phyloP scores from a whole-genome alignment of 768 basidiomycete species.

The Tylopilus plumbeoviolaceoides region DNA sequence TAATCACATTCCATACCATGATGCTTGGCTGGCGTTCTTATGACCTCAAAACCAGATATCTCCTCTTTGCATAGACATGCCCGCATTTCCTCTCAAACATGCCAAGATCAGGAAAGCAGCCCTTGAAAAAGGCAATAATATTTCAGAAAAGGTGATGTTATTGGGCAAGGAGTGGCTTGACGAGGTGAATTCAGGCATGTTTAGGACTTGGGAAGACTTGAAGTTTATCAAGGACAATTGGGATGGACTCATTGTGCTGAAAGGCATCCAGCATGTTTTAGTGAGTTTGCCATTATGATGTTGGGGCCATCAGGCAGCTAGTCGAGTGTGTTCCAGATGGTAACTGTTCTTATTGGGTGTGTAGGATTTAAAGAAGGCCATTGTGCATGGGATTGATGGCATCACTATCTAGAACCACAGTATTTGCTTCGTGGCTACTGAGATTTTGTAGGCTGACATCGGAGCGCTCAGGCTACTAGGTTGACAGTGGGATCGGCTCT shows the following conservation, averaged over 20 bases:
- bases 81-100: constrained; percentile 59
- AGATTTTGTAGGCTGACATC: background rate
- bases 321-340: too few species aligned
- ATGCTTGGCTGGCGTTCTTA: constrained; percentile 71
- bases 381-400: constrained; percentile 40
- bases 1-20: constrained; percentile 77
- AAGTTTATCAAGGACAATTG: constrained; percentile 65
- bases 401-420: constrained; percentile 46
- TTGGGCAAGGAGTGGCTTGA: constrained; percentile 61
- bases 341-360: too few species aligned
- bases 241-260: constrained; percentile 76
- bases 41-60: constrained; percentile 60
- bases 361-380: constrained; percentile 49
- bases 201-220: constrained; percentile 68
- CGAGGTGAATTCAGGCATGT: constrained; percentile 60
- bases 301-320: too few species aligned
- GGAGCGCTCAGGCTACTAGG: constrained; percentile 48
- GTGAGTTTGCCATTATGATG: too few species aligned
- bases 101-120: constrained; percentile 38
- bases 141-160: constrained; percentile 32
- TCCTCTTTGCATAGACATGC: constrained; percentile 56
- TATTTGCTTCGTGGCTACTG: background rate
- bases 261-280: constrained; percentile 67
- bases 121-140: constrained; percentile 44
- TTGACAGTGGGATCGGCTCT: constrained; percentile 78